Percentiles rank a stretch among this genome's conserved stretches.
Evolutionary conservation across 495 filamentous ascomycete genomes (phyloP).

Genomic region (Xeromyces bisporus): DNA sequence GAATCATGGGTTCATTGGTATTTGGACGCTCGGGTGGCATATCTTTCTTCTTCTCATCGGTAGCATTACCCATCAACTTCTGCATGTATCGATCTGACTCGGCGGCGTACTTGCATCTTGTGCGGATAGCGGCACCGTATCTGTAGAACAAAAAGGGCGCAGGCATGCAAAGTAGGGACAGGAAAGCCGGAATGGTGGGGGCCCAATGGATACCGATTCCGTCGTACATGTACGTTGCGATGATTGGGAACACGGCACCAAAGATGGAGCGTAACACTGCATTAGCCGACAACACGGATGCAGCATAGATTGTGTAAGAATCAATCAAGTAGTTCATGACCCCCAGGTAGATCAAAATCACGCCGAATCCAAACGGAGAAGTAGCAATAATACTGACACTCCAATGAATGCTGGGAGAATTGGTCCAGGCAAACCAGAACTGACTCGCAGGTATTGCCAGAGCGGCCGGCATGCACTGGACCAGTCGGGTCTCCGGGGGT

Average conservation of each 20-base stretch:
- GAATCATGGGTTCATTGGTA: too few species aligned
- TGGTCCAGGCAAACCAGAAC: slow-evolving; percentile 47
- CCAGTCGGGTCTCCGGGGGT: slow-evolving; percentile 23
- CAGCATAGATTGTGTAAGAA: slow-evolving; percentile 54
- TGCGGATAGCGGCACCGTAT: slow-evolving; percentile 43
- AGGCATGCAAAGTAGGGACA: slow-evolving; percentile 47
- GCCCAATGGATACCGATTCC: slow-evolving; percentile 59
- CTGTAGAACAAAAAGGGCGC: slow-evolving; percentile 54
- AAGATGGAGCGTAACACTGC: slow-evolving; percentile 44
- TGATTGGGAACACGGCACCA: slow-evolving; percentile 56
- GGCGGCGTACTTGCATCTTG: slow-evolving; percentile 48
- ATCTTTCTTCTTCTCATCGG: too few species aligned
- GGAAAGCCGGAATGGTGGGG: slow-evolving; percentile 50
- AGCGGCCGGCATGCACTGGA: slow-evolving; percentile 15
- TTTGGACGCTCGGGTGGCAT: too few species aligned
- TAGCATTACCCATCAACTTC: too few species aligned
- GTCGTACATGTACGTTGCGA: slow-evolving; percentile 50
- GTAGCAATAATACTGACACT: slow-evolving; percentile 39
- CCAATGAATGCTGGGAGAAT: slow-evolving; percentile 44
- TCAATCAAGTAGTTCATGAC: slow-evolving; percentile 59
- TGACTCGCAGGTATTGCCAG: slow-evolving; percentile 23
- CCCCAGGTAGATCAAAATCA: slow-evolving; percentile 46
- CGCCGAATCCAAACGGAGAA: slow-evolving; percentile 49
- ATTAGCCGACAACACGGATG: slow-evolving; percentile 54
- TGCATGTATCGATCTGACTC: slow-evolving; percentile 32